Evolutionary conservation across 371 early-diverging fungal species (phyloP), one percentile per base, ranked within the genome.

Genomic region (Capniomyces stellatus): DNA sequence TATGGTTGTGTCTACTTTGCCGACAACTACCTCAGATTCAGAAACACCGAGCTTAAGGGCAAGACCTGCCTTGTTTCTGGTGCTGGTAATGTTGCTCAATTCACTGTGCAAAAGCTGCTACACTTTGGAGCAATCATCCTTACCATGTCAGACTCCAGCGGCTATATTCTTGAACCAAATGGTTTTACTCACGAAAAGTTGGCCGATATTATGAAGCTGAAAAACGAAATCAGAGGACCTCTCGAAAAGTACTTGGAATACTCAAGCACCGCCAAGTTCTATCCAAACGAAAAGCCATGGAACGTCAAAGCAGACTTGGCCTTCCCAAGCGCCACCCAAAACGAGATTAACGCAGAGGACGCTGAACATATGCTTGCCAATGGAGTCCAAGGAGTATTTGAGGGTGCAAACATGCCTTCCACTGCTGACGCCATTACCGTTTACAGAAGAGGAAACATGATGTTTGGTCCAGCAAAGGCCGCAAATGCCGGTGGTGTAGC

Each of bases 1-100:
- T 69, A 69, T 55, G 69, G 69, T 46, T 69, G 68, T 54, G 70
- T 69, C 56, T 69, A 69, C 69, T 69, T 69, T 58, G 70, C 69
- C 31, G 54, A 63, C 52, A 64, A 69, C 71, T 69, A 69, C 62
- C 58, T 69, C 39, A 52, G 46, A 30, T 55, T 61, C 62, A 61
- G 61, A 57, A 58, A 62, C 57, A 54, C 58, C 39, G 43, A 64
- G 43, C 54, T 69, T 54, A 46, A 65, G 56, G 70, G 66, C 58
- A 69, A 70, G 66, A 59, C 58, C 53, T 68, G 69, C 43, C 44
- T 69, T 46, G 55, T 69, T 31, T 69, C 69, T 39, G 69, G 69
- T 51, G 65, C 70, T 27, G 69, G 69, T 52, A 69, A 69, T 51
- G 69, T 69, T 48, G 69, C 69, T 3, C 69, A 69, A 55, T 69